Base-by-base conservation (phyloP, 2,329 filamentous ascomycete species). In the Colletotrichum liriopes region DNA sequence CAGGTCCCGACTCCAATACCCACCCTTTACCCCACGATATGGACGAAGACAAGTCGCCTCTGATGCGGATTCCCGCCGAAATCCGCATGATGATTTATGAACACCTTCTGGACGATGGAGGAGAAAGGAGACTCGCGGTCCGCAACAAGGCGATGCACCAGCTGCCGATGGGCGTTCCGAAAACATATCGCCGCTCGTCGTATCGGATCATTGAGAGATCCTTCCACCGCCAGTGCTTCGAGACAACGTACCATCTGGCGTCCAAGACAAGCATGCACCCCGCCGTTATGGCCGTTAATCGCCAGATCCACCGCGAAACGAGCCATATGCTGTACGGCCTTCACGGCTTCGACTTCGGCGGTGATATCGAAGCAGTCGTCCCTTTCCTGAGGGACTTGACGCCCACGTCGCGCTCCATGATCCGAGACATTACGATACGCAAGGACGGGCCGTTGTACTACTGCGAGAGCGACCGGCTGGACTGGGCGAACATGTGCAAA, bases 311-410 rank as follows among this genome's bases (percentile, higher is more conserved):
- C 77, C 81, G 84, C 71, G 90, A 92, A 78, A 86, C 87, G n/a
- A 81, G 86, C 5, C 83, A 87, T 69, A 77, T 89, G 20, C 81
- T 92, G 4, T 92, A 92, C 79, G 83, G 82, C 9, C 81, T 78
- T 67, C 88, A 91, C 77, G 82, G 82, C 0, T 92, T 92, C 78
- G 86, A 88, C 76, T 92, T 92, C 78, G 87, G 86, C 73, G 84
- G 84, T 59, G 84, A 89, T 79, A 83, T 92, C 74, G 90, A 92
- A 79, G 88, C 90, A 20, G 84, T 90, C 7, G 84, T 87, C 1
- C 89, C 90, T 0, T 92, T 92, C 77, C 82, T 92, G 49, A 81
- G 82, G 41, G 89, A 92, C 77, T 83, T 91, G 43, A 88, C 87
- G 2, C 83, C 85, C 1, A 75, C 78, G 23, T 85, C 87, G 2